phyloP scores from a whole-genome alignment of 352 stramenopile species.

The Globisporangium carolinianum region DNA sequence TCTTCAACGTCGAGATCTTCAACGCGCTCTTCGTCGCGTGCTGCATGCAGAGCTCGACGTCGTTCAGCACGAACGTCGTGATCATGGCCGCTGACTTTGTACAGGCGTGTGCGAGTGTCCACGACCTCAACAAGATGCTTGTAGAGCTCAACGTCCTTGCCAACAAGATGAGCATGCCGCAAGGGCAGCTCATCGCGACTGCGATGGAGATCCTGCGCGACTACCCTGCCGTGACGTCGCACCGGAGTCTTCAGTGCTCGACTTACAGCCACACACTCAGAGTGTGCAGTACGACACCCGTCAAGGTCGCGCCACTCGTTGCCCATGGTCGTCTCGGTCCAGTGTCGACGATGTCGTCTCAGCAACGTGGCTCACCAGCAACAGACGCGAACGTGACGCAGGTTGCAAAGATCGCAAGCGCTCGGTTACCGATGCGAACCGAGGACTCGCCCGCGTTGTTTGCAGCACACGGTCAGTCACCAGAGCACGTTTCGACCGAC shows the following conservation, averaged over 20 bases:
- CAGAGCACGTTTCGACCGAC: background rate
- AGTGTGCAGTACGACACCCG: background rate
- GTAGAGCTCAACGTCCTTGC: background rate
- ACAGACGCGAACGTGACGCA: background rate
- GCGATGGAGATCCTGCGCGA: background rate
- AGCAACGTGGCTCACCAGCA: background rate
- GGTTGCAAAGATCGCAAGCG: background rate
- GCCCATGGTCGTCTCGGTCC: background rate
- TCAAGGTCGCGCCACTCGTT: background rate
- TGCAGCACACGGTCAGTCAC: background rate
- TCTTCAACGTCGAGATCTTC: conserved; percentile 41
- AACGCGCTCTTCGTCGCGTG: conserved; percentile 32
- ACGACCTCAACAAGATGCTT: conserved; percentile 18
- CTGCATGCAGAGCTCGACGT: conserved; percentile 33
- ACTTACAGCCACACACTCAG: background rate
- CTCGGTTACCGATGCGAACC: background rate
- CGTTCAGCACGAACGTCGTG: conserved; percentile 18
- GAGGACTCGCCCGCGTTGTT: background rate
- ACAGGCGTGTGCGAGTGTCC: conserved; percentile 25
- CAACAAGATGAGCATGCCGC: background rate
- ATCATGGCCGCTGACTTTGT: conserved; percentile 29
- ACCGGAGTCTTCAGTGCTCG: background rate
- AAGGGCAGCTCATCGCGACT: conserved; percentile 1
- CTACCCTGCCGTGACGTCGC: background rate
- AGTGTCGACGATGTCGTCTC: background rate